Evolutionary conservation across 108 stramenopile genomes (phyloP).

Genomic region (Nitzschia putrida): DNA sequence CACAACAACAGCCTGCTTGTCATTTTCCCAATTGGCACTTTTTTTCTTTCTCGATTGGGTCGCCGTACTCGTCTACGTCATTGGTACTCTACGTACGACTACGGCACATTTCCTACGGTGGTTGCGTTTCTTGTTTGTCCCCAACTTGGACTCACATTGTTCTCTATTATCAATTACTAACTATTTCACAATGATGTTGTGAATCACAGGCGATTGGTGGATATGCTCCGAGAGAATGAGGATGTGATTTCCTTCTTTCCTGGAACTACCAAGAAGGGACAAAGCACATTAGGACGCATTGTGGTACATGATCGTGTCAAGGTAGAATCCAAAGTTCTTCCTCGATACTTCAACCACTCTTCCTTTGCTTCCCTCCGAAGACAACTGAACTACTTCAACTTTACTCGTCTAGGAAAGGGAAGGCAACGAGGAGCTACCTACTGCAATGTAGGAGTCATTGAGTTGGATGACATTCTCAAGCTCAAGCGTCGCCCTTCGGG

Average conservation of each 20-base stretch:
- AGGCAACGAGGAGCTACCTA: slow-evolving; percentile 72
- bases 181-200: neutral
- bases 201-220: slow-evolving; percentile 69
- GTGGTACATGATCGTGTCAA: slow-evolving; percentile 78
- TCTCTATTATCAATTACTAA: neutral
- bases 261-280: slow-evolving; percentile 39
- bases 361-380: slow-evolving; percentile 86
- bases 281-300: slow-evolving; percentile 57
- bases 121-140: neutral
- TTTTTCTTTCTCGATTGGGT: no score
- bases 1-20: no score
- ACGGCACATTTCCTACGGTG: neutral
- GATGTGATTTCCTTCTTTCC: slow-evolving; percentile 69
- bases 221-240: slow-evolving; percentile 78
- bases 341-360: slow-evolving; percentile 82
- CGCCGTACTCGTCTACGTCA: neutral
- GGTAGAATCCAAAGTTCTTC: slow-evolving; percentile 72
- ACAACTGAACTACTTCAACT: slow-evolving; percentile 83
- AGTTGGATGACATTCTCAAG: slow-evolving; percentile 71
- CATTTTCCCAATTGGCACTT: no score
- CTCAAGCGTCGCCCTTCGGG: slow-evolving; percentile 55
- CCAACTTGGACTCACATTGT: neutral
- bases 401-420: slow-evolving; percentile 76
- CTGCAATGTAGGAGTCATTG: slow-evolving; percentile 70
- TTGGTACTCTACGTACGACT: neutral